phyloP scores from a whole-genome alignment of 1,139 yeast genomes.

The Yarrowia galli region DNA sequence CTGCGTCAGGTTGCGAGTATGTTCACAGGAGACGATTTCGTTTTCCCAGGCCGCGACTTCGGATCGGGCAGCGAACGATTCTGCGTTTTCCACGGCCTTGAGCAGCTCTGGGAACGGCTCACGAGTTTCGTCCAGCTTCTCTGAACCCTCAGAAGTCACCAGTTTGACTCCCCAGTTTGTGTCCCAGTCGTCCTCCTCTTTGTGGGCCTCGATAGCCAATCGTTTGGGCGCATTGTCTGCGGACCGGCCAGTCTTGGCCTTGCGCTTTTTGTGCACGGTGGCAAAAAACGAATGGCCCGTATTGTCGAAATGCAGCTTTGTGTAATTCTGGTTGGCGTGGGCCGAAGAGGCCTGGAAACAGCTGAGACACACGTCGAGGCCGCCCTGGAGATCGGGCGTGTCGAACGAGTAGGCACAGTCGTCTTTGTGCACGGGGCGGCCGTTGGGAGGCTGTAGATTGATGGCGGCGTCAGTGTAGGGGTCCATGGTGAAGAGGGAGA shows the following conservation, averaged over 20 bases:
- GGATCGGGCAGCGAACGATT: conserved; percentile 69
- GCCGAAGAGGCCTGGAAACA: conserved; percentile 73
- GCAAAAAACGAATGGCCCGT: conserved; percentile 64
- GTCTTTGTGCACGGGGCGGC: conserved; percentile 65
- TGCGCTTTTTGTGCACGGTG: conserved; percentile 61
- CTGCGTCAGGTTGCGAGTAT: conserved; percentile 64
- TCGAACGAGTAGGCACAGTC: conserved; percentile 85
- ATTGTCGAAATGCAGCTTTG: conserved; percentile 59
- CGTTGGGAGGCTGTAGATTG: conserved; percentile 35
- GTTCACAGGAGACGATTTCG: conserved; percentile 81
- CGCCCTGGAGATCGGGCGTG: conserved; percentile 67
- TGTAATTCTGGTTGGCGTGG: conserved; percentile 58
- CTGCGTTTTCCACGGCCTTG: conserved; percentile 63
- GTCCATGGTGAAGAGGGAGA: conserved; percentile 5
- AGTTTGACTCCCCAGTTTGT: conserved; percentile 59
- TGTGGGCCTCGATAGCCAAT: conserved; percentile 74
- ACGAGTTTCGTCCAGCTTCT: conserved; percentile 40
- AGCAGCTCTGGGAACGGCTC: conserved; percentile 50
- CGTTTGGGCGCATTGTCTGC: conserved; percentile 54
- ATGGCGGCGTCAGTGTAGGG: conserved; percentile 33
- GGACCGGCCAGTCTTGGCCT: conserved; percentile 48
- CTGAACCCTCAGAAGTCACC: conserved; percentile 44
- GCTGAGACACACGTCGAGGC: conserved; percentile 74
- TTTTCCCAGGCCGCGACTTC: conserved; percentile 93
- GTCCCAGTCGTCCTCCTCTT: conserved; percentile 73